phyloP scores from a whole-genome alignment of 1,284 basidiomycete genomes.

The Ustilago nuda region DNA sequence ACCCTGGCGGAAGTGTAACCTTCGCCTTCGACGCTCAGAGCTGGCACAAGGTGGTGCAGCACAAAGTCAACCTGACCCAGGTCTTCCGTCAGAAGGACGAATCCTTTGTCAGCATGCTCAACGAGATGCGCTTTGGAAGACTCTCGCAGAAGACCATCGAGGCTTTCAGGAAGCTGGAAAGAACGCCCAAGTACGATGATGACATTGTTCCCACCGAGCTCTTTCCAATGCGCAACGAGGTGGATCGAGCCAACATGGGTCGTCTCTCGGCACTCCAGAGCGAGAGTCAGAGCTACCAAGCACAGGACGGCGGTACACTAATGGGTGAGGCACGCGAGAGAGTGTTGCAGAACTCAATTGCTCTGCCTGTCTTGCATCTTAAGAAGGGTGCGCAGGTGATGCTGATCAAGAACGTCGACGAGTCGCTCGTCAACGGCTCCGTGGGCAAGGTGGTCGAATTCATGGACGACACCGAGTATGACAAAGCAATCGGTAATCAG shows the following conservation, averaged over 20 bases:
- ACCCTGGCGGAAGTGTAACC: constrained; percentile 68
- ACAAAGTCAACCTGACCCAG: constrained; percentile 86
- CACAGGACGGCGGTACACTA: constrained; percentile 55
- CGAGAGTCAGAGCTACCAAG: constrained; percentile 52
- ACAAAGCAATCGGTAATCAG: constrained; percentile 60
- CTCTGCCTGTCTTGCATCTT: constrained; percentile 72
- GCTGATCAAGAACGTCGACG: constrained; percentile 83
- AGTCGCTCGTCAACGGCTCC: constrained; percentile 83
- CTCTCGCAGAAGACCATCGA: constrained; percentile 58
- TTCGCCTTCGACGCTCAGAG: constrained; percentile 81
- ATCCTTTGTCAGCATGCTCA: constrained; percentile 59
- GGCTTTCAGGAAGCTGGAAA: constrained; percentile 50
- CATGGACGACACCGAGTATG: constrained; percentile 50
- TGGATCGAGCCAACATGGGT: constrained; percentile 77
- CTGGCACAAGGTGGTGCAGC: constrained; percentile 82
- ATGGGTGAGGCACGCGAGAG: constrained; percentile 43
- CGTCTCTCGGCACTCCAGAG: constrained; percentile 72
- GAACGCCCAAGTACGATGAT: constrained; percentile 47
- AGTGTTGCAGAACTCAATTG: constrained; percentile 58
- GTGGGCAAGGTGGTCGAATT: constrained; percentile 76
- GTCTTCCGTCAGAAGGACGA: constrained; percentile 81
- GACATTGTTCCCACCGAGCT: constrained; percentile 65
- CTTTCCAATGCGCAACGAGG: constrained; percentile 87
- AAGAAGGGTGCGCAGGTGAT: constrained; percentile 77
- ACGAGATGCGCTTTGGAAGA: constrained; percentile 58